Percentiles rank a stretch among this genome's conserved stretches.
Conservation (phyloP, 768 basidiomycete genomes). For the Hysterangium stoloniferum region DNA sequence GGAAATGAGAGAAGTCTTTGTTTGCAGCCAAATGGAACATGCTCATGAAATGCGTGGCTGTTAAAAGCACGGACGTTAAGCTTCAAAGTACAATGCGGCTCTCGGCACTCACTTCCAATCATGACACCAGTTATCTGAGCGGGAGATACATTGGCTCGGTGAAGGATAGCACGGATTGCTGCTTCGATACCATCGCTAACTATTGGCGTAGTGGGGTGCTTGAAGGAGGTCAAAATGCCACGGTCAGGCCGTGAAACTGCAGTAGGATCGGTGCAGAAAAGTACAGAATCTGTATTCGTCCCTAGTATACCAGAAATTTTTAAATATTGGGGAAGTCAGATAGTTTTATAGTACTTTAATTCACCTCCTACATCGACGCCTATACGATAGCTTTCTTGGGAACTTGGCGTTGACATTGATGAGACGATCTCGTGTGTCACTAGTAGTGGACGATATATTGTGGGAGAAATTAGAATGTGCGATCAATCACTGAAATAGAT, state of each 20-base stretch:
- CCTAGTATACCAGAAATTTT: neutral
- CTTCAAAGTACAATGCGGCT: neutral
- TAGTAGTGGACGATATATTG: no score
- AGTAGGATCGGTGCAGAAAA: constrained; percentile 26
- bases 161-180: constrained; percentile 40
- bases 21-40: neutral
- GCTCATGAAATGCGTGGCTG: constrained; percentile 12
- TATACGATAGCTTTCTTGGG: no score
- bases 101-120: constrained; percentile 44
- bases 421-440: no score
- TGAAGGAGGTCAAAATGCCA: constrained; percentile 32
- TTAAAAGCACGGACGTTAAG: no score
- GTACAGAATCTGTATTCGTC: constrained; percentile 35
- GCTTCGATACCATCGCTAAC: constrained; percentile 52
- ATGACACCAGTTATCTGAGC: constrained; percentile 40
- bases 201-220: constrained; percentile 48
- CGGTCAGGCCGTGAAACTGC: constrained; percentile 26
- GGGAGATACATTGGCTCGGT: constrained; percentile 28
- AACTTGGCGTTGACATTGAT: no score
- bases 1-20: no score
- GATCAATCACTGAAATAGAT: no score
- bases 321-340: constrained; percentile 14
- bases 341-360: neutral
- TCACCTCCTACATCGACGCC: constrained; percentile 17
- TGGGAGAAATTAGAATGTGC: no score